Conservation (phyloP, 371 early-diverging fungal species). For the Lichtheimia corymbifera region DNA sequence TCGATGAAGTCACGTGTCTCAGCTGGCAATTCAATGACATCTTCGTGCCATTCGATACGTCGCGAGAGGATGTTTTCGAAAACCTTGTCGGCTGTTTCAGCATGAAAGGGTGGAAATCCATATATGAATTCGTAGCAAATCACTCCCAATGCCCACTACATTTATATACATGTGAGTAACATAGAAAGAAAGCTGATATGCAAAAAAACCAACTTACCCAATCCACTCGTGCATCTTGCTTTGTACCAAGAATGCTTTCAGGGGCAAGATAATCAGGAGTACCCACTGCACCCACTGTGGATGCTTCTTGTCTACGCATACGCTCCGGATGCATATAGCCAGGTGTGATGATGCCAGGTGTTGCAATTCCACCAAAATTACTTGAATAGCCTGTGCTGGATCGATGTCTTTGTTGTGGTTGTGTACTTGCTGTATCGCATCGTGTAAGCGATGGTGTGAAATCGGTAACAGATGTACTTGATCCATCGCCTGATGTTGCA, state of each 20-base stretch:
- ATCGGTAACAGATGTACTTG: constrained; percentile 6
- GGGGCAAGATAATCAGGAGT: constrained; percentile 98
- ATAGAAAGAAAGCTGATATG: not conserved
- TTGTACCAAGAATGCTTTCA: constrained; percentile 87
- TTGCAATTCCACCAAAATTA: constrained; percentile 10
- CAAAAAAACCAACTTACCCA: constrained; percentile 64
- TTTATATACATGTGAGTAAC: not conserved
- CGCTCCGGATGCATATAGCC: constrained; percentile 28
- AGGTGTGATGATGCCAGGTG: constrained; percentile 22
- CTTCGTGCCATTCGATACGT: constrained; percentile 74
- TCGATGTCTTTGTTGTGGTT: constrained; percentile 12
- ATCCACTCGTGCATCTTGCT: constrained; percentile 86
- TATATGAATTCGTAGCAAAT: constrained; percentile 89
- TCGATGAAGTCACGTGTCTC: constrained; percentile 91
- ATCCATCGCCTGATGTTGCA: constrained; percentile 11
- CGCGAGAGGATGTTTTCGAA: constrained; percentile 85
- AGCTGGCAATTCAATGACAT: constrained; percentile 67
- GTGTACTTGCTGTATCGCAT: not conserved
- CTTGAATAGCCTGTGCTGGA: constrained; percentile 23
- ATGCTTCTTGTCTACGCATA: constrained; percentile 9
- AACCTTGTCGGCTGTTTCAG: constrained; percentile 76
- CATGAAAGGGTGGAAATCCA: constrained; percentile 89
- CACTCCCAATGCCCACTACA: constrained; percentile 88
- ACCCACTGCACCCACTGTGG: constrained; percentile 62
- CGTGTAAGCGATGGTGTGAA: constrained; percentile 1